A percentile compares a stretch with the other conserved stretches of the same genome.
Conservation (phyloP, 176 grass and related monocot genomes). For the Oryza meridionalis region DNA sequence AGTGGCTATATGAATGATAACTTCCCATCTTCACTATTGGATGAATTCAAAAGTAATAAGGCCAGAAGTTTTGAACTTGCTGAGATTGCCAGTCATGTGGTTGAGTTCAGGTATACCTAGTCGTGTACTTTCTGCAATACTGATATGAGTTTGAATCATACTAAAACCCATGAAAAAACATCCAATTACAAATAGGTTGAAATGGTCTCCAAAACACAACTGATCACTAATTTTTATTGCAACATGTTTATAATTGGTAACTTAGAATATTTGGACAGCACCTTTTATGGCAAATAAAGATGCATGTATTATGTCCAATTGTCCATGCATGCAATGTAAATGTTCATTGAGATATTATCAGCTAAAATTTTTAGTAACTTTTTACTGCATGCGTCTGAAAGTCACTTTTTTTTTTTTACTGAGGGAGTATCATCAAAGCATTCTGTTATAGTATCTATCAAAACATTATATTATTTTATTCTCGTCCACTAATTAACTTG, state of each 20-base stretch:
- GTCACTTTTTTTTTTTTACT: neutral
- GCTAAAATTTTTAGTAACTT: neutral
- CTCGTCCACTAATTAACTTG: neutral
- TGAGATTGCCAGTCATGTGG: conserved; percentile 89
- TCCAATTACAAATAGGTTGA: neutral
- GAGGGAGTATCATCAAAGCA: conserved; percentile 4
- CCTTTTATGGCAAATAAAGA: neutral
- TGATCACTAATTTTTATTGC: neutral
- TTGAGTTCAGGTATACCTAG: conserved; percentile 82
- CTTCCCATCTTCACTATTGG: conserved; percentile 84
- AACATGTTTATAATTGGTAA: neutral
- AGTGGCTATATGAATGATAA: conserved; percentile 61
- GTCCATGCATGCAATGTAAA: neutral
- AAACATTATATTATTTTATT: conserved; percentile 30
- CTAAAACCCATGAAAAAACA: neutral
- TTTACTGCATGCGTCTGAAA: neutral
- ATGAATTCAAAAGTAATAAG: conserved; percentile 95
- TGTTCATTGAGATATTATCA: neutral
- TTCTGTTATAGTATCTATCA: conserved; percentile 1
- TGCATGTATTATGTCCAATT: neutral
- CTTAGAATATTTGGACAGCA: neutral
- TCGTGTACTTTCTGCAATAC: conserved; percentile 18
- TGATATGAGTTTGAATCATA: conserved; percentile 23
- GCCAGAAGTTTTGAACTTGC: conserved; percentile 94
- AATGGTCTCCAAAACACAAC: neutral